Conservation (phyloP, 306 rosid species). For the Sicyos edulis region DNA sequence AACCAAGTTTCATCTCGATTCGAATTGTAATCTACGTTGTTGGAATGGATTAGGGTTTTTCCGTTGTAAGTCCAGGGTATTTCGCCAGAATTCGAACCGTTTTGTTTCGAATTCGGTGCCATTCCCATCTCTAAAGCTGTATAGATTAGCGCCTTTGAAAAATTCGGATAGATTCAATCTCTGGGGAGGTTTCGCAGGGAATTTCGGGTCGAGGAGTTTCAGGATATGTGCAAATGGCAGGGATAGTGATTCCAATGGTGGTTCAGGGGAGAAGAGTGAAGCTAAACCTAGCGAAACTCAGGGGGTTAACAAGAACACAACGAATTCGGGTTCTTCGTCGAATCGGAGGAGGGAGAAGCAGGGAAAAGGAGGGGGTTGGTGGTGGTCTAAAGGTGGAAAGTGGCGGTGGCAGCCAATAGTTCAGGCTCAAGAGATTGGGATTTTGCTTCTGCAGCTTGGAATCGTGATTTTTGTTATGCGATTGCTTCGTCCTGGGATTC, state of each 20-base stretch:
- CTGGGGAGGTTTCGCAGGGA: constrained; percentile 36
- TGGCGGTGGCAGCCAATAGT: constrained; percentile 90
- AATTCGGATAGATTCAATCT: constrained; percentile 41
- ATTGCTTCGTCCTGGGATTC: constrained; percentile 74
- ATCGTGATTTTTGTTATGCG: constrained; percentile 72
- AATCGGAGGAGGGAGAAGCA: constrained; percentile 65
- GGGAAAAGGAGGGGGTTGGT: constrained; percentile 66
- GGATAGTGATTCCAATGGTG: constrained; percentile 61
- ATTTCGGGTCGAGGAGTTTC: constrained; percentile 30
- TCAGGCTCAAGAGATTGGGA: constrained; percentile 77
- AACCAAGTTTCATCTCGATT: constrained; percentile 36
- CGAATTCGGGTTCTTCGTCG: constrained; percentile 42
- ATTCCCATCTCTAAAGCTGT: constrained; percentile 28
- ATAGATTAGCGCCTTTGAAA: constrained; percentile 25
- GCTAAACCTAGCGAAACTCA: constrained; percentile 49
- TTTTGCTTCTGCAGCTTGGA: constrained; percentile 70
- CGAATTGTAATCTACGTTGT: constrained; percentile 36
- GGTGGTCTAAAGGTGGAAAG: constrained; percentile 69
- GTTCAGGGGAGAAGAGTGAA: constrained; percentile 62
- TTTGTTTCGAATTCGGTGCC: constrained; percentile 34
- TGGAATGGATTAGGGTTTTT: constrained; percentile 35
- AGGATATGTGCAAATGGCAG: constrained; percentile 44
- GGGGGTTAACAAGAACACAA: constrained; percentile 51
- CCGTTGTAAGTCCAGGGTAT: constrained; percentile 43
- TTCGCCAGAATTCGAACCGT: constrained; percentile 29